Base-by-base conservation (phyloP, 306 rosid genomes). In the Pterocarpus macrocarpus region DNA sequence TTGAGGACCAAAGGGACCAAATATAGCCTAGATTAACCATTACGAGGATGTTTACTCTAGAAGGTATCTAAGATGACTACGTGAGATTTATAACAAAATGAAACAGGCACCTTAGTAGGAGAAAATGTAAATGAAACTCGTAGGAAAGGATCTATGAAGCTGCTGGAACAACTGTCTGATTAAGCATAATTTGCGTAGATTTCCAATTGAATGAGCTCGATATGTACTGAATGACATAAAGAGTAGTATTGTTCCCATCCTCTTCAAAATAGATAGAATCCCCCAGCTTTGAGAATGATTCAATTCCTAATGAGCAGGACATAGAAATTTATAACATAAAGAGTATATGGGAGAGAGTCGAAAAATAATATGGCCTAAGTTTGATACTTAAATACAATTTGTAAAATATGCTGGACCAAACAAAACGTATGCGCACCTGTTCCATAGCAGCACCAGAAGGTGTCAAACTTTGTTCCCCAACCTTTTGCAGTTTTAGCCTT, bases 371-470 rank as follows among this genome's bases (percentile, higher is more conserved):
- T 22, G 28, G 28, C 28, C 28, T 0, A 22, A 22, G 28, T 22
- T 22, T 22, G 28, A 22, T 22, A 22, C 28, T 22, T 22, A 22
- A 22, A 22, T 22, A 22, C 0, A 22, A 22, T 22, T 22, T 22
- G 28, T 0, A 43, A 43, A 10, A 47, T 47, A 47, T 47, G 39
- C 16, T 35, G 17, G n/a, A 44, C 7, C 56, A 44, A 76, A 70
- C 12, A 61, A 44, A 71, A 66, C 33, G 2, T 5, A 10, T 22
- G 32, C 34, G 0, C 44, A 90, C 97, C 97, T 58, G 97, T 93
- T 72, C 97, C 97, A 67, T 91, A 93, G 82, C 97, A 93, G 79
- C 97, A 91, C 97, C 97, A 91, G 71, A 93, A 93, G 38, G 81
- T 15, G 1, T 59, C 77, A 63, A 87, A 83, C 15, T 83, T 72